These are phyloP conservation scores for Blastomyces percursus DNA, from an alignment of 2,329 filamentous ascomycete genomes.

Conservation along the genomic window DNA sequence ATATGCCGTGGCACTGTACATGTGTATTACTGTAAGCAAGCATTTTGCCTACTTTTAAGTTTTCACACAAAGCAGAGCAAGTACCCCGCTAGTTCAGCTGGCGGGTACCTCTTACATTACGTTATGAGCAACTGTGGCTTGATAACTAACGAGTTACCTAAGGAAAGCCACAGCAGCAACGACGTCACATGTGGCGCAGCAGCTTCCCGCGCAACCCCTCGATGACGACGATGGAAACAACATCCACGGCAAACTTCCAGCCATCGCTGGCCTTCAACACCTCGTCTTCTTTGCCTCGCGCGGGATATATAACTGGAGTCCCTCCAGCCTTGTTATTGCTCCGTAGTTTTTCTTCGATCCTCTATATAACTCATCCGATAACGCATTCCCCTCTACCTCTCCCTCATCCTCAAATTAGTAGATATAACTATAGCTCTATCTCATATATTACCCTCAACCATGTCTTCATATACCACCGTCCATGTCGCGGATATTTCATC, in stretches of 20 bases:
- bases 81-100: not conserved
- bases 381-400: not conserved
- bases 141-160: not conserved
- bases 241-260: not conserved
- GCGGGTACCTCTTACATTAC: not conserved
- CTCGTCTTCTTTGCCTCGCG: not conserved
- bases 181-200: conserved; percentile 29
- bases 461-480: conserved; percentile 47
- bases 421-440: not conserved
- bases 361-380: not conserved
- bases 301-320: not conserved
- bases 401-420: no score
- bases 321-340: not conserved
- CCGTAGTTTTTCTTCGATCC: not conserved
- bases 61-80: not conserved
- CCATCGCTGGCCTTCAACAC: no score
- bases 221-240: conserved; percentile 6
- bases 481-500: conserved; percentile 80
- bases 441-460: not conserved
- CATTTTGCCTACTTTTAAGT: no score
- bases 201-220: conserved; percentile 12
- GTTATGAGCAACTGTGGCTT: not conserved
- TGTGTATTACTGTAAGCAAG: no score
- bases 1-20: no score
- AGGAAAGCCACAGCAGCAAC: conserved; percentile 7